Conservation (phyloP, 2,329 filamentous ascomycete species). For the Alternaria novae-zelandiae region DNA sequence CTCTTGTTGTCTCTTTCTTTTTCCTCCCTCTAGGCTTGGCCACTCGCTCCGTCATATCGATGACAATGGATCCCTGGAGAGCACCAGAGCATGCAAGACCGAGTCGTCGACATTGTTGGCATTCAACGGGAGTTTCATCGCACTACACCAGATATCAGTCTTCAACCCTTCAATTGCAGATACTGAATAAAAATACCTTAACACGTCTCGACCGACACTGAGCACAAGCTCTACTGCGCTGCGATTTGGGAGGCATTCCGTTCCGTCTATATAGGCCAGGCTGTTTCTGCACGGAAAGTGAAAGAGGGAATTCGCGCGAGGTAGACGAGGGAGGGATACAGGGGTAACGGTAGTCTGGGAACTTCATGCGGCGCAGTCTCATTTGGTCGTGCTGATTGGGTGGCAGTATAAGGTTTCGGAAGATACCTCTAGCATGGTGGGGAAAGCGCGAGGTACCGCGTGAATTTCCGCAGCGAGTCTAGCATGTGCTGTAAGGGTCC, state of each 20-base stretch:
- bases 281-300: slow-evolving; percentile 6
- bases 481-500: neutral
- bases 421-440: neutral
- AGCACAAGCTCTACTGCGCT: slow-evolving; percentile 43
- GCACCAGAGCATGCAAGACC: slow-evolving; percentile 40
- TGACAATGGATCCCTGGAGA: slow-evolving; percentile 41
- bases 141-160: slow-evolving; percentile 18
- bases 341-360: neutral
- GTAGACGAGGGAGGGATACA: neutral
- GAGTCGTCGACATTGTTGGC: slow-evolving; percentile 25
- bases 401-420: slow-evolving; percentile 41
- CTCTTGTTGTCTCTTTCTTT: slow-evolving; percentile 21
- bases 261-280: neutral
- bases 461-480: neutral
- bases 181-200: slow-evolving; percentile 26
- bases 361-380: neutral
- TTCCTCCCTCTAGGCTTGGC: slow-evolving; percentile 30
- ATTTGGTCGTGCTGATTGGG: slow-evolving; percentile 42
- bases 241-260: slow-evolving; percentile 30
- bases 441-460: neutral
- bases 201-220: slow-evolving; percentile 46
- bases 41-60: slow-evolving; percentile 44
- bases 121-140: slow-evolving; percentile 3
- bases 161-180: neutral
- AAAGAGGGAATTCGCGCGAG: slow-evolving; percentile 21